Evolutionary conservation across 1,284 basidiomycete species (phyloP), one percentile per base, ranked within the genome.

Genomic region (Puccinia horiana): DNA sequence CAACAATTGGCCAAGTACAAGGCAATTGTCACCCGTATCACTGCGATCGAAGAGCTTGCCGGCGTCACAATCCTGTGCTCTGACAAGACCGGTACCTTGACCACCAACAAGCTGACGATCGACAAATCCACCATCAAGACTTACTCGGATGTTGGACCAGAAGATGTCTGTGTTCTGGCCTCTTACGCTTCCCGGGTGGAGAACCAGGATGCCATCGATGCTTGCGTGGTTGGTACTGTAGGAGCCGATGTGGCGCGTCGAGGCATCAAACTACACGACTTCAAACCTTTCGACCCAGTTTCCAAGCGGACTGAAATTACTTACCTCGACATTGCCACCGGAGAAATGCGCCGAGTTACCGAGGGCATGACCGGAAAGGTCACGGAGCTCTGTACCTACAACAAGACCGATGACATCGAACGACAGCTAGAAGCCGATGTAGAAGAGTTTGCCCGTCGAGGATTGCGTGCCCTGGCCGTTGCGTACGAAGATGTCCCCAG

Each of bases 271-370:
- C 91, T 98, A 82, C 90, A 98, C 86, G 95, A 98, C 89, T 99
- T 99, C 91, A 98, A 96, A 90, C 95, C 96, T n/a, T n/a, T n/a
- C n/a, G n/a, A n/a, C n/a, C n/a, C n/a, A n/a, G n/a, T n/a, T n/a
- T n/a, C n/a, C n/a, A 98, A 98, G 91, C 94, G 96, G 87, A 98
- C 96, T 84, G 95, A 98, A 89, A 96, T 97, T 87, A 98, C 96
- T 82, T 98, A 98, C 90, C 92, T 92, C 83, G 96, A 98, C 88
- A 92, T 95, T 88, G 91, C 94, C 29, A 91, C 93, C 47, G 95
- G 95, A 88, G 94, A 94, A 89, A 91, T 97, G 85, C 96, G 96
- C 91, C 94, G 95, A 86, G 95, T 95, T 86, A 97, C 96, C 88
- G 98, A 99, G 93, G 96, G 96, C 88, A 98, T 98, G 95, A 97